Percentiles rank a stretch among this genome's conserved stretches.
phyloP scores from a whole-genome alignment of 768 basidiomycete genomes.

The Lentinula aciculospora region DNA sequence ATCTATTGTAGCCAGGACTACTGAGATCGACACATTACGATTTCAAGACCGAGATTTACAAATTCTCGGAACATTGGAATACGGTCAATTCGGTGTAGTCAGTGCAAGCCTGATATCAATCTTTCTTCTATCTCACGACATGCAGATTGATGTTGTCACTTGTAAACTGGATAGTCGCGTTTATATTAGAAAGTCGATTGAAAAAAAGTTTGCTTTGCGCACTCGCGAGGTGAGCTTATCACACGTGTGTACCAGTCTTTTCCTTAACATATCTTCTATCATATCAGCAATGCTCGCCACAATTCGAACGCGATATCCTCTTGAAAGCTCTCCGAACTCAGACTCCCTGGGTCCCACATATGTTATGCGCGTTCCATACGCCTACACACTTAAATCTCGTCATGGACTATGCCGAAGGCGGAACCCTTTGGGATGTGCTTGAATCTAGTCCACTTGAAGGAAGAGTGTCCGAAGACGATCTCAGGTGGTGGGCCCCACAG shows the following conservation, averaged over 20 bases:
- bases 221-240: constrained; percentile 60
- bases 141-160: constrained; percentile 78
- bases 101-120: constrained; percentile 20
- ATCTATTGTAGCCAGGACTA: constrained; percentile 51
- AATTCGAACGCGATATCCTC: constrained; percentile 76
- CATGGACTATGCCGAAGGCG: constrained; percentile 82
- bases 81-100: constrained; percentile 85
- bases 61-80: constrained; percentile 68
- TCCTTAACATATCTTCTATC: constrained; percentile 4
- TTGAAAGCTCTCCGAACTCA: constrained; percentile 49
- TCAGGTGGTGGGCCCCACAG: constrained; percentile 86
- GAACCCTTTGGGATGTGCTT: constrained; percentile 85
- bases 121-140: background rate
- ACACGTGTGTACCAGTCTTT: background rate
- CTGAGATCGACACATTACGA: constrained; percentile 60
- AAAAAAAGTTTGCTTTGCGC: constrained; percentile 66
- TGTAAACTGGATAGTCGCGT: constrained; percentile 65
- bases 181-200: constrained; percentile 83
- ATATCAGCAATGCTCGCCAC: constrained; percentile 78
- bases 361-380: constrained; percentile 85
- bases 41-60: constrained; percentile 71
- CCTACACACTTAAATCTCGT: constrained; percentile 70
- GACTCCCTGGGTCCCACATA: constrained; percentile 66
- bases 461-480: constrained; percentile 58
- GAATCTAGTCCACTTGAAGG: constrained; percentile 65